A percentile compares a stretch with the other conserved stretches of the same genome.
These are phyloP conservation scores for Jaapia argillacea DNA, from an alignment of 768 basidiomycete genomes.

Conservation along the genomic window DNA sequence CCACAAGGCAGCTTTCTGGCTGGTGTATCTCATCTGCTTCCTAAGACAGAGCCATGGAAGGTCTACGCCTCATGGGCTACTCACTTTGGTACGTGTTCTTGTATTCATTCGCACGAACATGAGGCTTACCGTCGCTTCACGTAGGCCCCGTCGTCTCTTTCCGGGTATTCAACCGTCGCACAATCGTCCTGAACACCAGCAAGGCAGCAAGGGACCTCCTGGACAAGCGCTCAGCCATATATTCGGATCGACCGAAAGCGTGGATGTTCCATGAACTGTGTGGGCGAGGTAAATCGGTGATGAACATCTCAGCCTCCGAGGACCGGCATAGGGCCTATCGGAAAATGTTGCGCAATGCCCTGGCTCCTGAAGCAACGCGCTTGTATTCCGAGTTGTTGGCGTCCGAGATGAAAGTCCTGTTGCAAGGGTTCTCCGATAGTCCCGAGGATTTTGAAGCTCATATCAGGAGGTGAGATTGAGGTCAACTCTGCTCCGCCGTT, in stretches of 20 bases:
- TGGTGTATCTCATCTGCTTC: not conserved
- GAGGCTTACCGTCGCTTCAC: not conserved
- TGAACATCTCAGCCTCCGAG: slow-evolving; percentile 5
- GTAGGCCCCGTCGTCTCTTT: not conserved
- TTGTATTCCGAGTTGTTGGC: not conserved
- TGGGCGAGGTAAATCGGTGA: slow-evolving; percentile 2
- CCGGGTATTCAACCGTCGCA: not conserved
- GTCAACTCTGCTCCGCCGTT: not conserved
- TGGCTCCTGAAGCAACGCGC: not conserved
- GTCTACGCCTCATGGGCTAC: not conserved
- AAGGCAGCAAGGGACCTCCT: slow-evolving; percentile 25
- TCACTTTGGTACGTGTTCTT: not conserved
- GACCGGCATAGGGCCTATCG: slow-evolving; percentile 8
- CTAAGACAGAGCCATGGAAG: not conserved
- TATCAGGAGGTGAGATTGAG: not conserved
- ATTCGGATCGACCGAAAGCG: slow-evolving; percentile 15
- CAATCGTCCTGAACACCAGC: slow-evolving; percentile 22
- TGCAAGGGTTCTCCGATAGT: not conserved
- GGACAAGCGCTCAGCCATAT: slow-evolving; percentile 20
- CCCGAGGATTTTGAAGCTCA: not conserved
- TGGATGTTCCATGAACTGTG: slow-evolving; percentile 28
- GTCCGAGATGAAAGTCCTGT: not conserved
- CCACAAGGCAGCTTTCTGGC: not conserved
- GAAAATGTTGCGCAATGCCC: slow-evolving; percentile 2
- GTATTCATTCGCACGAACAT: not conserved